Conservation (phyloP, 2,329 filamentous ascomycete genomes). For the Fusarium sp. region DNA sequence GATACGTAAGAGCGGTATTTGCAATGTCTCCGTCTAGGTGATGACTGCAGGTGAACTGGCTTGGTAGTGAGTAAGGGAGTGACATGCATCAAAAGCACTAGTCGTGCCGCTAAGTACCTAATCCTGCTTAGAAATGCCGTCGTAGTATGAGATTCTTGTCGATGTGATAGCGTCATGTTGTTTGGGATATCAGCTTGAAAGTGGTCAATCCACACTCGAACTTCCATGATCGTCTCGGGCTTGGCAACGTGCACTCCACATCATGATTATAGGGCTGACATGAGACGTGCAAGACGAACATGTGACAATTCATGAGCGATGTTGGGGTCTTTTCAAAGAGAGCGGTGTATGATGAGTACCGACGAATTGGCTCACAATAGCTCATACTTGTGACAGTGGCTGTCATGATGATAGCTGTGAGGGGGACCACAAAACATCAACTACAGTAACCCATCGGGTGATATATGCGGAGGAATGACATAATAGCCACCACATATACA, state of each 20-base stretch:
- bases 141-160: not conserved
- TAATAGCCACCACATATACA: not conserved
- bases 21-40: conserved; percentile 8
- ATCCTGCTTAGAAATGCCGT: conserved; percentile 5
- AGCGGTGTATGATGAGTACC: conserved; percentile 10
- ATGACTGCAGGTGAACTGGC: conserved; percentile 28
- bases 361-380: not conserved
- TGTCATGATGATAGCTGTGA: not conserved
- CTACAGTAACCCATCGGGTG: not conserved
- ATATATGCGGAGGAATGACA: conserved; percentile 3
- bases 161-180: not conserved
- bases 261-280: conserved; percentile 33
- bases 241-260: conserved; percentile 15
- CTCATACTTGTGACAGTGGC: not conserved
- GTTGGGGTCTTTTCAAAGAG: not conserved
- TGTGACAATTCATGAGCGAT: conserved; percentile 13
- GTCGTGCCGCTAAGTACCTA: conserved; percentile 17
- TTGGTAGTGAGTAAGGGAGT: conserved; percentile 8
- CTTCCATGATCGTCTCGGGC: not conserved
- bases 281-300: conserved; percentile 14
- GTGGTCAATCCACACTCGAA: not conserved
- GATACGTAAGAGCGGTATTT: not conserved
- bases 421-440: not conserved
- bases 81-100: conserved; percentile 20
- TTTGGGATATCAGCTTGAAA: not conserved